Evolutionary conservation across 2,329 filamentous ascomycete species (phyloP), one percentile per base, ranked within the genome.

Genomic region (Fusarium sp.): DNA sequence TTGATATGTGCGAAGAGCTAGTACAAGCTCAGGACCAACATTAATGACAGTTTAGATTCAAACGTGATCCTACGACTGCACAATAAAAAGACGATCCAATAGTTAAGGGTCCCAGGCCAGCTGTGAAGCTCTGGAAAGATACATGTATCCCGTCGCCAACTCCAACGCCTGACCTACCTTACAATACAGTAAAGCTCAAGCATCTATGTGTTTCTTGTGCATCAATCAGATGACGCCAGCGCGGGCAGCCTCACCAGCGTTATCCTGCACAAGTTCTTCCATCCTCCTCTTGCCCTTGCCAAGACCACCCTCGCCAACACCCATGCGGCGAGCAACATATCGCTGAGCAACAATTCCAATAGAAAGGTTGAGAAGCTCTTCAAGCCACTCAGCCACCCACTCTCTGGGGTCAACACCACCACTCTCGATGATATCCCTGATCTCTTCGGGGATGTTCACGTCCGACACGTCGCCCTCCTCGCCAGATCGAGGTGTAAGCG

Each of bases 381-480:
- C 94, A 42, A 99, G 84, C 95, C 95, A 99, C 76, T 98, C 95
- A 4, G 93, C 90, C 33, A 97, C 91, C 95, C 95, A 99, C 75
- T 99, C 95, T 54, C 95, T 84, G 0, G 95, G 95, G 72, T 99
- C 95, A 3, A 98, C 92, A 42, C 85, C 86, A 9, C 86, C 87
- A 39, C 78, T 78, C 70, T 87, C 86, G 36, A 99, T 86, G 62
- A 98, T 96, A 65, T 94, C 91, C 19, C 85, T 83, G 69, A 99
- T 97, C 71, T 93, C 92, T 25, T 92, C 89, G 0, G 95, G 94
- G n/a, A 79, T 73, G 9, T 73, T 74, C 35, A 76, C 71, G 4
- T 77, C 73, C 3, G 76, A 71, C 4, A 72, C 67, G 31, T 76
- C 74, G 42, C 79, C 76, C 38, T 83, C 78, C 23, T 82, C 81